Evolutionary conservation across 768 basidiomycete genomes (phyloP).

Genomic region (Collybiopsis luxurians): DNA sequence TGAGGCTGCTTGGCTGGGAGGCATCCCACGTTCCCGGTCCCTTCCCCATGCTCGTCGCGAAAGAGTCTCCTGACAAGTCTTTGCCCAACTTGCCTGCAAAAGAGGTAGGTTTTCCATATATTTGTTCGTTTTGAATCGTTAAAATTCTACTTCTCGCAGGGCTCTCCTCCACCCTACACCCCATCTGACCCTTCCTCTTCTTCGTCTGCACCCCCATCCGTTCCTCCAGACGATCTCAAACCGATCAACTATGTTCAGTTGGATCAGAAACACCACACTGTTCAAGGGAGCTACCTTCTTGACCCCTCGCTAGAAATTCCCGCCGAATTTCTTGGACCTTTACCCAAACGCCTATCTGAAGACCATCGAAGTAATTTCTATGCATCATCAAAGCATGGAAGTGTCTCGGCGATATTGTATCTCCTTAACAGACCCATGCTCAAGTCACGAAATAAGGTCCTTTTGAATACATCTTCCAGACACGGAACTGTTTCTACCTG

Average conservation of each 20-base stretch:
- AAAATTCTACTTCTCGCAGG: not conserved
- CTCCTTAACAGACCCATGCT: constrained; percentile 17
- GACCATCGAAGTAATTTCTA: constrained; percentile 36
- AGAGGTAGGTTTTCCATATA: too few species aligned
- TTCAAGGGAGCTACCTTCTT: constrained; percentile 39
- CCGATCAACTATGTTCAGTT: constrained; percentile 32
- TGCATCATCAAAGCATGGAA: constrained; percentile 29
- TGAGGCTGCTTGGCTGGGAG: too few species aligned
- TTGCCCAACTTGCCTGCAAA: too few species aligned
- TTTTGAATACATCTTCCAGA: constrained; percentile 16
- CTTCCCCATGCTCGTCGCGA: too few species aligned
- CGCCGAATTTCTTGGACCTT: constrained; percentile 32
- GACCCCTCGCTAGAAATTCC: constrained; percentile 44
- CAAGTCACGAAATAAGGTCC: constrained; percentile 3
- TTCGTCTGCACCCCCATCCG: not conserved
- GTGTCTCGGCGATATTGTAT: constrained; percentile 38
- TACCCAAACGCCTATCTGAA: constrained; percentile 30
- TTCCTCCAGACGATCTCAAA: constrained; percentile 13
- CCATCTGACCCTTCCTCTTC: not conserved
- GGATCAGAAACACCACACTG: constrained; percentile 21
- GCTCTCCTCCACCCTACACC: not conserved
- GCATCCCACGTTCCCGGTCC: too few species aligned
- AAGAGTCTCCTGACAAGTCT: too few species aligned
- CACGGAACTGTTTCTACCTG: constrained; percentile 26
- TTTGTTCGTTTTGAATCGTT: too few species aligned